Base-by-base conservation (phyloP, 768 basidiomycete genomes). In the Serendipita sp. region DNA sequence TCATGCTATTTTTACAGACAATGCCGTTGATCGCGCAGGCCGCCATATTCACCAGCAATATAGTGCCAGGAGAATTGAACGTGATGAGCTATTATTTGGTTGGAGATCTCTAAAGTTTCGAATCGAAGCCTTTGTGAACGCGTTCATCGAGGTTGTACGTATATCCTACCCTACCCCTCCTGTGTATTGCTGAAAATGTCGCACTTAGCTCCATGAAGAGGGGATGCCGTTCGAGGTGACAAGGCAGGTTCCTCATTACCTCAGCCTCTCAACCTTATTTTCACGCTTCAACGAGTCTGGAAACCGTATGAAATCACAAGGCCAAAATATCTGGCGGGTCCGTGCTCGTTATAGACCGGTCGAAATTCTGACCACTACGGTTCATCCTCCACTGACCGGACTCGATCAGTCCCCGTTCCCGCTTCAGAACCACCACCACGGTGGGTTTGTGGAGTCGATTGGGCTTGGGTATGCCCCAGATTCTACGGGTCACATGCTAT, bases 211-310 rank as follows among this genome's bases (percentile, higher is more conserved):
- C 24, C 17, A 13, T 22, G 26, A 22, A 9, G 17, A 31, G 11
- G 53, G 53, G 24, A 28, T 58, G 26, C 30, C 53, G 9, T 31
- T 22, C 13, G 53, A 58, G 13, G 26, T 58, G 53, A 58, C 53
- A 13, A 58, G 14, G 26, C 22, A 58, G 11, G 31, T 58, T n/a
- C 53, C 53, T 9, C 53, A 58, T n/a, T 58, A 58, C 31, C 53
- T 58, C 53, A 58, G 31, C 53, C 22, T 13, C 9, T 58, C 53
- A 26, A 28, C 11, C 24, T 13, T 58, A 28, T 58, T 58, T 24
- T 58, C 53, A 5, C 53, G 53, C 53, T 58, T 58, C 33, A 58
- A 58, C n/a, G 53, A 58, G n/a, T 58, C 53, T n/a, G 53, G 53
- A 26, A 58, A 58, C n/a, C 53, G 53, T 31, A 58, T 58, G 53